phyloP scores from a whole-genome alignment of 1,284 basidiomycete species.

The Rhodotorula sp. region DNA sequence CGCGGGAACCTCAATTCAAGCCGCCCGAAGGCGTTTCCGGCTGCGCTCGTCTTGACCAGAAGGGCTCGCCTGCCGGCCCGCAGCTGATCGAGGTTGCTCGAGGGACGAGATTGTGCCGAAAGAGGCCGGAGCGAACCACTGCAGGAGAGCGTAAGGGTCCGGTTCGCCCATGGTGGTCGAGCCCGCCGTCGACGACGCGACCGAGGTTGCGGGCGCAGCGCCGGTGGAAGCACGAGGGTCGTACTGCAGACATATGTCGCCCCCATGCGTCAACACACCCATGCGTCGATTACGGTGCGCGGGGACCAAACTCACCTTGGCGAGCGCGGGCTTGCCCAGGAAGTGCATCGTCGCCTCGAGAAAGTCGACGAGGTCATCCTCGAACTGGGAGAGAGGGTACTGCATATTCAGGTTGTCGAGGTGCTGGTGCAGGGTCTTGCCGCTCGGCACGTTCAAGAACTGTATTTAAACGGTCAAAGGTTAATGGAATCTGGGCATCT shows the following conservation, averaged over 20 bases:
- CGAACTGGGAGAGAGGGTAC: constrained; percentile 38
- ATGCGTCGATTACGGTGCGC: background rate
- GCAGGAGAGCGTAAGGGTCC: constrained; percentile 27
- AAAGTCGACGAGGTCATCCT: constrained; percentile 36
- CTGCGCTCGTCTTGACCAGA: background rate
- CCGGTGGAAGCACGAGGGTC: constrained; percentile 9
- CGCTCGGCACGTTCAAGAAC: constrained; percentile 39
- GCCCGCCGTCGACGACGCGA: background rate
- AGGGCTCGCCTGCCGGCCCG: background rate
- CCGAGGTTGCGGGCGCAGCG: background rate
- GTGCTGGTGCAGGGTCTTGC: constrained; percentile 23
- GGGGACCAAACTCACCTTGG: constrained; percentile 13
- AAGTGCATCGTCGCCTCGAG: constrained; percentile 24
- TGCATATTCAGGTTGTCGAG: constrained; percentile 28
- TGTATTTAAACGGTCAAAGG: background rate
- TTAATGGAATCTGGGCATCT: background rate
- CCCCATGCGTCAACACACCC: background rate
- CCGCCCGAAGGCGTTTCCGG: background rate
- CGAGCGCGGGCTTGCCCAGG: constrained; percentile 36
- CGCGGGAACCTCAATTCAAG: background rate
- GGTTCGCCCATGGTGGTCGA: constrained; percentile 3
- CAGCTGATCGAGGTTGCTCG: background rate
- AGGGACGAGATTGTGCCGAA: background rate
- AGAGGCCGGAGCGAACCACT: constrained; percentile 16
- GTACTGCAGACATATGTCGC: constrained; percentile 5